Conservation (phyloP, 805 yeast species). For the Myxozyma nipponensis region DNA sequence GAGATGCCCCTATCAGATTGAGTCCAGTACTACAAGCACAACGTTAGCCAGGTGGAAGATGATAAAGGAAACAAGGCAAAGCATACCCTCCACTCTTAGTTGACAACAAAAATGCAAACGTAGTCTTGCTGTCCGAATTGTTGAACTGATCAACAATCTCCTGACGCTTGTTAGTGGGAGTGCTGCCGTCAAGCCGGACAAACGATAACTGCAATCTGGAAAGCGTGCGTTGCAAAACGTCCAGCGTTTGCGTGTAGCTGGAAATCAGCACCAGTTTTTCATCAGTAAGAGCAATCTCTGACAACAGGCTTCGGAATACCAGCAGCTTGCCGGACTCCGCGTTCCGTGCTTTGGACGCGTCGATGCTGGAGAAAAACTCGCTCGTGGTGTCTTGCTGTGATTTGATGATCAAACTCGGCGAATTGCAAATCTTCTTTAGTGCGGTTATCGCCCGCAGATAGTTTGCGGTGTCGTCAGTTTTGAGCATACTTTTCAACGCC, state of each 20-base stretch:
- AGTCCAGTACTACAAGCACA: conserved; percentile 54
- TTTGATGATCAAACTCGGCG: conserved; percentile 44
- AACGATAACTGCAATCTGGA: conserved; percentile 48
- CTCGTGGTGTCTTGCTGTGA: neutral
- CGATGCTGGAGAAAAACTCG: conserved; percentile 7
- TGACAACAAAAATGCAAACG: conserved; percentile 70
- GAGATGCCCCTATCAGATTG: conserved; percentile 83
- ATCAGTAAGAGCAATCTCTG: conserved; percentile 44
- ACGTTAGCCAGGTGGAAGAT: no score
- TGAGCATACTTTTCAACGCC: conserved; percentile 34
- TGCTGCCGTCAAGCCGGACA: conserved; percentile 77
- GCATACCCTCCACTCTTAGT: conserved; percentile 81
- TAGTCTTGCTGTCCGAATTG: conserved; percentile 37
- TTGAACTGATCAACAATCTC: conserved; percentile 68
- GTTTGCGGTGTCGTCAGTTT: conserved; percentile 32
- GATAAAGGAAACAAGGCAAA: neutral
- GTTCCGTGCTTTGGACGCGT: conserved; percentile 6
- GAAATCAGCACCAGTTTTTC: conserved; percentile 87
- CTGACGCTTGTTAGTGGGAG: conserved; percentile 64
- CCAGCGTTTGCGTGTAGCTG: conserved; percentile 82
- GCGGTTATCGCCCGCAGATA: conserved; percentile 67
- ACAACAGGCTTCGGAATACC: conserved; percentile 54
- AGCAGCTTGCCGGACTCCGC: conserved; percentile 58
- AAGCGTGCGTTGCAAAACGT: conserved; percentile 61
- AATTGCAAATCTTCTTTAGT: conserved; percentile 77